Conservation (phyloP, 768 basidiomycete genomes). For the Kwoniella pini region DNA sequence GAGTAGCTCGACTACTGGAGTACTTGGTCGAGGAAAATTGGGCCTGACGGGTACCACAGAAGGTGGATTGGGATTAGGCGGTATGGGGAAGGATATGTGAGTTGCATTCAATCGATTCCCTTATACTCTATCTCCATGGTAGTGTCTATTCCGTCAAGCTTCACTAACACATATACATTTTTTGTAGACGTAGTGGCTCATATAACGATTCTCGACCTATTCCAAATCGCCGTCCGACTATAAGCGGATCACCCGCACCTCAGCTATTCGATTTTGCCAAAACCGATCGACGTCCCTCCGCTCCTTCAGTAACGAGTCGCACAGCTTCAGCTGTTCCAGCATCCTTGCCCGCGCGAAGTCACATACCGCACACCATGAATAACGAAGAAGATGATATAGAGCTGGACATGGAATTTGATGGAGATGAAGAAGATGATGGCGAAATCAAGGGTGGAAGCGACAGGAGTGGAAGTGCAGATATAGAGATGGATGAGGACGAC, state of each 20-base stretch:
- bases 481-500: constrained; percentile 43
- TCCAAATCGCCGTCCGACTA: constrained; percentile 35
- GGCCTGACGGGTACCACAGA: constrained; percentile 40
- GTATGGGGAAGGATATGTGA: constrained; percentile 32
- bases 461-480: constrained; percentile 39
- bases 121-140: background rate
- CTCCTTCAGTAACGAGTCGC: constrained; percentile 5
- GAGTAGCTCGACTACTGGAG: constrained; percentile 47
- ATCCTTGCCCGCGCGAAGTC: constrained; percentile 29
- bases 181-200: constrained; percentile 20
- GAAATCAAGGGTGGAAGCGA: constrained; percentile 23
- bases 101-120: constrained; percentile 11
- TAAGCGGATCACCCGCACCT: constrained; percentile 31
- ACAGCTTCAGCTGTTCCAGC: constrained; percentile 32
- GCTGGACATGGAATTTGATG: constrained; percentile 48
- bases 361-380: constrained; percentile 10
- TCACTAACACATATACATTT: no score
- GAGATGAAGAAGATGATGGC: constrained; percentile 35
- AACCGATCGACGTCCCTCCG: constrained; percentile 42
- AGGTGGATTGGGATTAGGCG: constrained; percentile 12
- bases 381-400: constrained; percentile 45
- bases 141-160: background rate
- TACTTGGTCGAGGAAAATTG: constrained; percentile 43
- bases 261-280: constrained; percentile 50
- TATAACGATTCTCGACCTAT: constrained; percentile 28